Evolutionary conservation across 371 early-diverging fungal species (phyloP).

Genomic region (Amoeboaphelidium protococcarum): DNA sequence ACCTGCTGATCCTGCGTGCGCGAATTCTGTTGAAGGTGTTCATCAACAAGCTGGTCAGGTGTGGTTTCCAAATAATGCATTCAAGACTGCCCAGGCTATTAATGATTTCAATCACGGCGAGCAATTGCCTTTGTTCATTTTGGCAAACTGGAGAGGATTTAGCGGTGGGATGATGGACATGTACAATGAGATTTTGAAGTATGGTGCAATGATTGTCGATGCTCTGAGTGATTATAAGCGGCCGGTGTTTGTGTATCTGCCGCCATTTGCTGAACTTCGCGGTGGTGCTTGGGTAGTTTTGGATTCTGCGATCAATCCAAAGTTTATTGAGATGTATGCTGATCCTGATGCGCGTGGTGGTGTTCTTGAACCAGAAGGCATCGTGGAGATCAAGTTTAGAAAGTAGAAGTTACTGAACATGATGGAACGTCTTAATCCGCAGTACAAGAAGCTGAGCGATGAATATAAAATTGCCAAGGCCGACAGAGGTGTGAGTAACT

Average conservation of each 20-base stretch:
- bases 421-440: constrained; percentile 66
- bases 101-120: constrained; percentile 95
- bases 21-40: constrained; percentile 60
- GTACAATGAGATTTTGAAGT: constrained; percentile 91
- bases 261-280: constrained; percentile 83
- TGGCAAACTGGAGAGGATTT: constrained; percentile 99
- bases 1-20: constrained; percentile 82
- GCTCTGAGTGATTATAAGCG: constrained; percentile 74
- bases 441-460: constrained; percentile 30
- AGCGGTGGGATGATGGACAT: constrained; percentile 95
- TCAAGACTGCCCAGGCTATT: constrained; percentile 95
- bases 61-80: constrained; percentile 94
- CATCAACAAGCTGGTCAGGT: constrained; percentile 85
- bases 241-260: constrained; percentile 90
- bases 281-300: constrained; percentile 98
- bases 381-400: constrained; percentile 94
- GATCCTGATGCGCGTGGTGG: constrained; percentile 73
- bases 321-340: constrained; percentile 96
- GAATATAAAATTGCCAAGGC: background rate
- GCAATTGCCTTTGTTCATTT: constrained; percentile 84
- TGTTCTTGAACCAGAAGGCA: constrained; percentile 92
- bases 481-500: background rate
- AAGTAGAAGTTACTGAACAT: constrained; percentile 62
- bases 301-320: constrained; percentile 88
- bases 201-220: constrained; percentile 90